Base-by-base conservation (phyloP, 2,329 filamentous ascomycete species). In the Endothia cerciana region DNA sequence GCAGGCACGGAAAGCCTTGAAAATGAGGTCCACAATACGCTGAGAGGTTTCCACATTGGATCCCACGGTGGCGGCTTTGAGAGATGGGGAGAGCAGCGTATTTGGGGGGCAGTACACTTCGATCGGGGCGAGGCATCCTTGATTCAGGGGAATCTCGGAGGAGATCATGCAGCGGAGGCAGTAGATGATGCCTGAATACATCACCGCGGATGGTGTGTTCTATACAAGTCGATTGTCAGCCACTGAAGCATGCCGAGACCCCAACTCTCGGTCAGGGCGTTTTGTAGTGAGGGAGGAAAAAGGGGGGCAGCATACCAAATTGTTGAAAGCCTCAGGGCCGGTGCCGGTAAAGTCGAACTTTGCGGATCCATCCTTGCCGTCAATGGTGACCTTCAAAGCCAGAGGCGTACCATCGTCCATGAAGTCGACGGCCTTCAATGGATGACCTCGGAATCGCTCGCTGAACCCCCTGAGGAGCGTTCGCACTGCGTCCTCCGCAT, bases 341-440 rank as follows among this genome's bases (percentile, higher is more conserved):
- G 91, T 93, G 33, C 91, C 91, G 0, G 81, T 82, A 73, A 94
- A 91, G 76, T 95, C 88, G 73, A 95, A 96, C 0, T 90, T 79
- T 0, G 92, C 92, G 68, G 91, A 89, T 17, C 91, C 92, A 47
- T 90, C 88, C 0, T 88, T 82, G 0, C 85, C 85, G 72, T 94
- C 87, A 69, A 96, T 95, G 1, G 87, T 89, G 15, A 96, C 84
- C 68, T 88, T 89, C 7, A 96, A 83, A 61, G 85, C 82, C 72
- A 96, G 94, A 0, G 91, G 91, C 10, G 86, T 91, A 33, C 92
- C 92, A 72, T 96, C 92, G 71, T 96, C 93, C 91, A 96, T 95
- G 79, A 89, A 92, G 73, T 96, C 92, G 1, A 89, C 82, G 0
- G 93, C 91, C 8, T 86, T 84, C 0, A 96, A 83, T 19, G 91